Evolutionary conservation across 2,329 filamentous ascomycete genomes (phyloP).

Genomic region (Amylocarpus encephaloides): DNA sequence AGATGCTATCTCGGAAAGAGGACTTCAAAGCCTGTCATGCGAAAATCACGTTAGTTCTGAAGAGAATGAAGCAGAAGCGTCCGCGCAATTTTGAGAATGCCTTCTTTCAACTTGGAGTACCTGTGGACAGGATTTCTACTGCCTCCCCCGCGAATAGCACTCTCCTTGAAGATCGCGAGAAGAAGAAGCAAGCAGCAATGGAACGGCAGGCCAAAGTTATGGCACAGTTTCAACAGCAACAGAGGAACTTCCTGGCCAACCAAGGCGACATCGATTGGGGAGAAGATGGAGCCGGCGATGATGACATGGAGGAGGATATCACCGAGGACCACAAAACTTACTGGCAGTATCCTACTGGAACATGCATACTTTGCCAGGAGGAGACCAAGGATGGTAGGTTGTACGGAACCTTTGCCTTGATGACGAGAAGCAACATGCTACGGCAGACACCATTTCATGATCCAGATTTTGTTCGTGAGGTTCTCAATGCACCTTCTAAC

Average conservation of each 20-base stretch:
- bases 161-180: conserved; percentile 59
- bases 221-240: conserved; percentile 97
- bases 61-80: conserved; percentile 76
- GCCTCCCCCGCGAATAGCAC: conserved; percentile 66
- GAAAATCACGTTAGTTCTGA: conserved; percentile 77
- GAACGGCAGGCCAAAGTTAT: conserved; percentile 90
- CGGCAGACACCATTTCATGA: conserved; percentile 81
- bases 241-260: conserved; percentile 87
- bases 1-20: conserved; percentile 57
- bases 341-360: conserved; percentile 88
- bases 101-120: conserved; percentile 56
- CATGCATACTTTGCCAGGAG: conserved; percentile 94
- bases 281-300: conserved; percentile 69
- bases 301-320: conserved; percentile 49
- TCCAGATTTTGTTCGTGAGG: conserved; percentile 77
- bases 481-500: conserved; percentile 67
- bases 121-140: conserved; percentile 73
- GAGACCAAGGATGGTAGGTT: conserved; percentile 83
- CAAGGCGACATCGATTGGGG: conserved; percentile 87
- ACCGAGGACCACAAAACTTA: conserved; percentile 62
- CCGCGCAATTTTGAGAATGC: conserved; percentile 66
- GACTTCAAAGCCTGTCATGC: conserved; percentile 77
- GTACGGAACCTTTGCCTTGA: conserved; percentile 88
- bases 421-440: conserved; percentile 79
- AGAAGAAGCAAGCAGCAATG: conserved; percentile 84